Evolutionary conservation across 75 land plant species (phyloP).

Genomic region (Isoetes taiwanensis): DNA sequence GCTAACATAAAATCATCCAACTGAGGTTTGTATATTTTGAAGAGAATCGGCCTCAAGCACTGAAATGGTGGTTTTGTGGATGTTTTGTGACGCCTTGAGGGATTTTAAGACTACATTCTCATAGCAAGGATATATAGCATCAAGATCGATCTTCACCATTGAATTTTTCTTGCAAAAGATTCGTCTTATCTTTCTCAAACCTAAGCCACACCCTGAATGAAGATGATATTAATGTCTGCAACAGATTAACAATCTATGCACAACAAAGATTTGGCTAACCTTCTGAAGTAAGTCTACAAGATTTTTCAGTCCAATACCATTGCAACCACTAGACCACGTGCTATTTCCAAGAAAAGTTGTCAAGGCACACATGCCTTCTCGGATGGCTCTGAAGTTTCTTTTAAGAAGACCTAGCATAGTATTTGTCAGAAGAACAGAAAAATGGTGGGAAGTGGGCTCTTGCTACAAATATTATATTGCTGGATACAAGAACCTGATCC

Average conservation of each 20-base stretch:
- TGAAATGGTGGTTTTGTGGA: not conserved
- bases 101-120: conserved; percentile 17
- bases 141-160: too few relatives aligned
- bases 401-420: conserved; percentile 3
- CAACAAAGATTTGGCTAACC: conserved; percentile 39
- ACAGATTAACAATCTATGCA: not conserved
- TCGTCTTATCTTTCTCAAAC: too few relatives aligned
- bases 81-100: conserved; percentile 22
- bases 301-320: conserved; percentile 2
- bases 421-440: conserved; percentile 12
- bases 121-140: too few relatives aligned
- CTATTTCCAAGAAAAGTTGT: not conserved
- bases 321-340: not conserved
- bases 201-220: too few relatives aligned
- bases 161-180: too few relatives aligned
- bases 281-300: not conserved
- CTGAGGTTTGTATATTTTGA: conserved; percentile 12
- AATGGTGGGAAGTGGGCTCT: not conserved
- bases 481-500: conserved; percentile 9
- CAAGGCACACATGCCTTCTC: not conserved
- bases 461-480: conserved; percentile 5
- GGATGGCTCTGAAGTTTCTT: conserved; percentile 1
- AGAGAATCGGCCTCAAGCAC: not conserved
- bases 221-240: conserved; percentile 7
- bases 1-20: conserved; percentile 17